Evolutionary conservation across 495 filamentous ascomycete species (phyloP).

Genomic region (Lichina pygmaea): DNA sequence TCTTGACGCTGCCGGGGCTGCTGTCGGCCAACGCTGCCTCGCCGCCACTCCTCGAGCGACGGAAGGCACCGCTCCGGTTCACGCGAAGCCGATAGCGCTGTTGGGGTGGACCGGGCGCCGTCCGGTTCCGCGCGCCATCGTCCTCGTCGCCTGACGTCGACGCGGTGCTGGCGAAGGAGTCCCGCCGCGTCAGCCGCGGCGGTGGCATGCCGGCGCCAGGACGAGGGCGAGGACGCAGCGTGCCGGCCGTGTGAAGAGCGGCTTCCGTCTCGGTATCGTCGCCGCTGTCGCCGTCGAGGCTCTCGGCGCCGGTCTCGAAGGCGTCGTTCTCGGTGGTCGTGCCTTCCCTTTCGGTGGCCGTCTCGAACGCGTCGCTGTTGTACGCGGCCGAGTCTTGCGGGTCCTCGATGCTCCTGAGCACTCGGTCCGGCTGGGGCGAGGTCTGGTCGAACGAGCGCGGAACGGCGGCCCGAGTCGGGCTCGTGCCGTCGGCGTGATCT

Average conservation of each 20-base stretch:
- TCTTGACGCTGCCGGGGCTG: constrained; percentile 20
- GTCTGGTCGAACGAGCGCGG: background rate
- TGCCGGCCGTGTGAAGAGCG: constrained; percentile 6
- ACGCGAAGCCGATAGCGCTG: constrained; percentile 45
- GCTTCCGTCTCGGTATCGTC: constrained; percentile 75
- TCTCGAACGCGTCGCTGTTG: constrained; percentile 49
- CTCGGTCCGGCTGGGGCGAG: background rate
- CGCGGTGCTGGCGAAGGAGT: constrained; percentile 64
- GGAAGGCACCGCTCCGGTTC: constrained; percentile 26
- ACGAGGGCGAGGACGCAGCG: constrained; percentile 9
- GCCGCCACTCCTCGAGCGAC: constrained; percentile 36
- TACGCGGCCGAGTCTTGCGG: constrained; percentile 5
- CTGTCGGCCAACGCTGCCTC: constrained; percentile 30
- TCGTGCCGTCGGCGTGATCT: constrained; percentile 28
- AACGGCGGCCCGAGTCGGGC: background rate
- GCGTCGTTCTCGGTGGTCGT: constrained; percentile 67
- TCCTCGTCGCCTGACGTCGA: constrained; percentile 70
- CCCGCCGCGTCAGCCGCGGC: constrained; percentile 9
- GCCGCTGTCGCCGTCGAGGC: constrained; percentile 50
- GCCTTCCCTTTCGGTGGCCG: constrained; percentile 54
- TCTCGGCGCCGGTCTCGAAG: constrained; percentile 76
- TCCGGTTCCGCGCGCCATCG: constrained; percentile 16
- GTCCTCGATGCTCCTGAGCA: background rate
- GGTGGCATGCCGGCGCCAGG: constrained; percentile 5
- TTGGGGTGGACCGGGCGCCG: constrained; percentile 31